Percentiles rank a stretch among this genome's conserved stretches.
Conservation (phyloP, 805 yeast species). For the Sugiyamaella valdiviana region DNA sequence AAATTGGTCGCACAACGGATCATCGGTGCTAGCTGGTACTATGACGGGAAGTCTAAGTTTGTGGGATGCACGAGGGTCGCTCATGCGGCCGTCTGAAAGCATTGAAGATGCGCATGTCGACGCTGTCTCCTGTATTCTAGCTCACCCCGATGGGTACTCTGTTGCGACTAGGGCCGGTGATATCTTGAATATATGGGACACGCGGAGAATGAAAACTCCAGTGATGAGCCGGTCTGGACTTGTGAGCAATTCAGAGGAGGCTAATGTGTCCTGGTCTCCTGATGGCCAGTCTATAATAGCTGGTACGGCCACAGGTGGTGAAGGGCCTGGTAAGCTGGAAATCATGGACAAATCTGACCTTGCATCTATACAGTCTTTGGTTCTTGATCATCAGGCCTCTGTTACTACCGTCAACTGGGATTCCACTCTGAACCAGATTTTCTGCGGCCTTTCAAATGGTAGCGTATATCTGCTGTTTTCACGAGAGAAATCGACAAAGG, state of each 20-base stretch:
- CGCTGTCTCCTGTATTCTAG: slow-evolving; percentile 1
- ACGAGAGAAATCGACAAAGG: slow-evolving; percentile 25
- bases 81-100: slow-evolving; percentile 22
- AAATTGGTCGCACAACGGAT: slow-evolving; percentile 20
- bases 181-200: slow-evolving; percentile 31
- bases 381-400: not conserved
- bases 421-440: slow-evolving; percentile 27
- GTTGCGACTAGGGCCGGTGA: slow-evolving; percentile 23
- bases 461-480: slow-evolving; percentile 26
- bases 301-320: slow-evolving; percentile 18
- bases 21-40: slow-evolving; percentile 17
- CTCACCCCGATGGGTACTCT: slow-evolving; percentile 9
- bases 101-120: slow-evolving; percentile 23
- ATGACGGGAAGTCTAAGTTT: slow-evolving; percentile 22
- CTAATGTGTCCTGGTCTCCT: slow-evolving; percentile 23
- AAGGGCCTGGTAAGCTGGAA: slow-evolving; percentile 15
- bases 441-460: slow-evolving; percentile 28
- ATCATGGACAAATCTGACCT: slow-evolving; percentile 29
- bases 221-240: slow-evolving; percentile 18
- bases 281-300: slow-evolving; percentile 24
- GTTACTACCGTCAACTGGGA: slow-evolving; percentile 26
- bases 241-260: slow-evolving; percentile 14
- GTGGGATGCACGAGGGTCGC: slow-evolving; percentile 27
- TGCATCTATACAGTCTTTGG: slow-evolving; percentile 18
- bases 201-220: slow-evolving; percentile 21